A percentile compares a stretch with the other conserved stretches of the same genome.
These are phyloP conservation scores for Trichoderma sp. DNA, from an alignment of 2,329 filamentous ascomycete species.

Conservation along the genomic window DNA sequence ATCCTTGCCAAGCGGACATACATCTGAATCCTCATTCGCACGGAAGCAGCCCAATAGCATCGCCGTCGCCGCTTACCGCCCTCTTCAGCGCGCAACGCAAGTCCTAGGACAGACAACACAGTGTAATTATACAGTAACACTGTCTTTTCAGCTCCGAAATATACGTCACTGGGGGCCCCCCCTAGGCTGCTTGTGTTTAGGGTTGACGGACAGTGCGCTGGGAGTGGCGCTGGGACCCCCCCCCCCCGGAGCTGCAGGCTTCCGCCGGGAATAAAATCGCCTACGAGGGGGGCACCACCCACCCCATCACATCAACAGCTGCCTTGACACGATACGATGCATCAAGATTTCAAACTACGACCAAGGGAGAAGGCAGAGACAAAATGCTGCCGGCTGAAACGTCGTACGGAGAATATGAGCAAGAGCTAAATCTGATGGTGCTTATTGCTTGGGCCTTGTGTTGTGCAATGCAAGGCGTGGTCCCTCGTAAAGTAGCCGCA, in stretches of 20 bases:
- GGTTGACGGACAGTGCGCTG: slow-evolving; percentile 8
- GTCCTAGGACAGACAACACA: not conserved
- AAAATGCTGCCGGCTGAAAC: slow-evolving; percentile 9
- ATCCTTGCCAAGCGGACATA: not conserved
- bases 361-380: slow-evolving; percentile 7
- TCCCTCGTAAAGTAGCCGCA: not conserved
- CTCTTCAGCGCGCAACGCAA: not conserved
- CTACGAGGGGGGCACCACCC: not conserved
- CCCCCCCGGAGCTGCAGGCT: slow-evolving; percentile 5
- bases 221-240: not conserved
- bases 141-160: not conserved
- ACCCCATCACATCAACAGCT: not conserved
- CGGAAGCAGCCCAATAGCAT: not conserved
- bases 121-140: not conserved
- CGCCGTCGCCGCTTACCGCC: not conserved
- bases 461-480: not conserved
- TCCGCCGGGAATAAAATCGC: slow-evolving; percentile 18
- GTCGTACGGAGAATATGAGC: not conserved
- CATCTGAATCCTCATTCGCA: not conserved
- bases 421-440: not conserved
- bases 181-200: slow-evolving; percentile 4
- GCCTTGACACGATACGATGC: not conserved
- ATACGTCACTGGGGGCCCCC: not conserved
- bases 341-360: not conserved
- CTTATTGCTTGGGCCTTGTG: not conserved